Percentiles rank a stretch among this genome's conserved stretches.
Evolutionary conservation across 1,284 basidiomycete species (phyloP).

Genomic region (Rhodotorula sp.): DNA sequence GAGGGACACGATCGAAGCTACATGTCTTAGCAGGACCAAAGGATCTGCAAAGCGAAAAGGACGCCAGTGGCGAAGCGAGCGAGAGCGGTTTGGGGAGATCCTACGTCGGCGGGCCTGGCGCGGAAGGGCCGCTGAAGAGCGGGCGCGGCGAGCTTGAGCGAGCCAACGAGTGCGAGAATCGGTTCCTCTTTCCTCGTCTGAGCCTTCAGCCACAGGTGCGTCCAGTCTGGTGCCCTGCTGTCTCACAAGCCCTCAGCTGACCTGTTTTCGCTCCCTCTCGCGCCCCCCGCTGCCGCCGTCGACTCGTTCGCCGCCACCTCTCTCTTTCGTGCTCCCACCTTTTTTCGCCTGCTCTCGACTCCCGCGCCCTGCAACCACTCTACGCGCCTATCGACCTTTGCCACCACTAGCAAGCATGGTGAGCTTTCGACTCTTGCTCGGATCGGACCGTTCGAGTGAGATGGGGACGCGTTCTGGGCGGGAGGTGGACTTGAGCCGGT

Average conservation of each 20-base stretch:
- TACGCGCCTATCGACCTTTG: neutral
- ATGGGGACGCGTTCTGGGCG: neutral
- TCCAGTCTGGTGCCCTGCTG: neutral
- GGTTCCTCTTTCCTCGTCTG: constrained; percentile 6
- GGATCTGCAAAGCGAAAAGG: too few species aligned
- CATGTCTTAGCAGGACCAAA: too few species aligned
- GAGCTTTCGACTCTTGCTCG: neutral
- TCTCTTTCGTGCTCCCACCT: neutral
- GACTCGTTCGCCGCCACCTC: neutral
- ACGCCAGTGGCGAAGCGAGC: too few species aligned
- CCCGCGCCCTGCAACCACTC: neutral
- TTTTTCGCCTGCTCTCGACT: neutral
- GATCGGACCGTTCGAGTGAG: neutral
- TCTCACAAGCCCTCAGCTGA: neutral
- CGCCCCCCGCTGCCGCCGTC: neutral
- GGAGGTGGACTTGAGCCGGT: neutral
- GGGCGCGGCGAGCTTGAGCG: neutral
- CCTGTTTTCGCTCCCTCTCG: neutral
- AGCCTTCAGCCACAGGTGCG: constrained; percentile 8
- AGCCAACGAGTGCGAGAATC: neutral
- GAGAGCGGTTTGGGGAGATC: too few species aligned
- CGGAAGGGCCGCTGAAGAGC: neutral
- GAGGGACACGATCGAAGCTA: too few species aligned
- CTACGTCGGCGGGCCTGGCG: neutral
- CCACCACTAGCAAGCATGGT: neutral